Evolutionary conservation across 1,284 basidiomycete species (phyloP), one percentile per base, ranked within the genome.

Genomic region (Irpex lacteus): DNA sequence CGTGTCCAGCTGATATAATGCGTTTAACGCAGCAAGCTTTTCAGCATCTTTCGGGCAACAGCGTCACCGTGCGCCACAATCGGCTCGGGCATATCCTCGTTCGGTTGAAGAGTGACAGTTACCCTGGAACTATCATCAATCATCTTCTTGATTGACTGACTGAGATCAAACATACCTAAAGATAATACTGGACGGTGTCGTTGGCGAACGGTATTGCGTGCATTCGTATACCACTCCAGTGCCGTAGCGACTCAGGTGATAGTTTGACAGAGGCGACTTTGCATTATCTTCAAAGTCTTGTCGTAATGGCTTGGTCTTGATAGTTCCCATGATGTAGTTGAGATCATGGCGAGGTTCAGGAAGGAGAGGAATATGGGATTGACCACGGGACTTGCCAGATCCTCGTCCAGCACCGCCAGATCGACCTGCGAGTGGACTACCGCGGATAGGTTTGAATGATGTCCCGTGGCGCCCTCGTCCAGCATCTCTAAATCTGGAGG

Each of bases 21-120:
- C 88, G 57, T 87, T 88, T 18, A 94, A 75, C 0, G 89, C 88
- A 3, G 92, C 92, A 4, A 93, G 76, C 72, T 84, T 84, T 70
- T 92, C 86, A 3, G 94, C 90, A 52, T 90, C 85, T 69, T 89
- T 90, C 81, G 86, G 6, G 19, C 54, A 81, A 80, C 53, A 38
- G 37, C 18, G 73, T 97, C 95, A 3, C 80, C 94, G 72, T 83
- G 70, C 32, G 80, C 87, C 60, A 79, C 70, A 26, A 89, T 68
- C 11, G 44, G 21, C 8, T 59, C 56, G 13, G 53, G 50, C 13
- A 37, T 52, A 21, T 55, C 50, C 26, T 60, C 62, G 32, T 36
- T n/a, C 5, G 34, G 60, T 38, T 38, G 49, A 8, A 63, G 7
- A 9, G 50, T 60, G 26, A 63, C 37, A 5, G 62, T 63, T 6